Conservation (phyloP, 352 stramenopile species). For the Pythium scleroteichum region DNA sequence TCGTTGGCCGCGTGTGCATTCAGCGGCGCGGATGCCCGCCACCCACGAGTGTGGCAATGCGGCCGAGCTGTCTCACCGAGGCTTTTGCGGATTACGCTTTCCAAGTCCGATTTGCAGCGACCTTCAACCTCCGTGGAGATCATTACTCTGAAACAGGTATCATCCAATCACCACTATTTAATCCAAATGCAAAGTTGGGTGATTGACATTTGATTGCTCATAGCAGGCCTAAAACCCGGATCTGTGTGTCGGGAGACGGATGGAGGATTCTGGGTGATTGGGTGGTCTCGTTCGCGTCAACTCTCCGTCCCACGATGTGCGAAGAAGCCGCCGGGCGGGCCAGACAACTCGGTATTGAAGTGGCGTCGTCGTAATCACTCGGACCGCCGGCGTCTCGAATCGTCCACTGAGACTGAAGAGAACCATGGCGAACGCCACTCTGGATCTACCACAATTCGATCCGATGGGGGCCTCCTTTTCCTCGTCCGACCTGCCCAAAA, state of each 20-base stretch:
- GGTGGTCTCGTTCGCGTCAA: slow-evolving; percentile 4
- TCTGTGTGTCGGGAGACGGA: background rate
- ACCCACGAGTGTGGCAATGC: background rate
- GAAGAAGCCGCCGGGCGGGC: background rate
- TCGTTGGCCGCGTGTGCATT: too few relatives aligned
- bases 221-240: background rate
- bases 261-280: slow-evolving; percentile 5
- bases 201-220: background rate
- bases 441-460: slow-evolving; percentile 7
- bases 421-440: background rate
- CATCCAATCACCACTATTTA: slow-evolving; percentile 5
- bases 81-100: slow-evolving; percentile 12
- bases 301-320: slow-evolving; percentile 8
- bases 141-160: background rate
- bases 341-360: slow-evolving; percentile 9
- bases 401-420: slow-evolving; percentile 5
- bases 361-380: slow-evolving; percentile 14
- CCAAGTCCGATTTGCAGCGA: background rate
- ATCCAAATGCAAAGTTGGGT: background rate
- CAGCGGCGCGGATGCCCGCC: too few relatives aligned
- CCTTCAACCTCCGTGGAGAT: slow-evolving; percentile 15
- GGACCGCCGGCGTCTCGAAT: slow-evolving; percentile 4
- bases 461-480: slow-evolving; percentile 20
- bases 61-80: slow-evolving; percentile 11
- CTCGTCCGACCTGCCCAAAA: background rate